A percentile compares a stretch with the other conserved stretches of the same genome.
Evolutionary conservation across 768 basidiomycete genomes (phyloP).

Genomic region (Lentinula sp.): DNA sequence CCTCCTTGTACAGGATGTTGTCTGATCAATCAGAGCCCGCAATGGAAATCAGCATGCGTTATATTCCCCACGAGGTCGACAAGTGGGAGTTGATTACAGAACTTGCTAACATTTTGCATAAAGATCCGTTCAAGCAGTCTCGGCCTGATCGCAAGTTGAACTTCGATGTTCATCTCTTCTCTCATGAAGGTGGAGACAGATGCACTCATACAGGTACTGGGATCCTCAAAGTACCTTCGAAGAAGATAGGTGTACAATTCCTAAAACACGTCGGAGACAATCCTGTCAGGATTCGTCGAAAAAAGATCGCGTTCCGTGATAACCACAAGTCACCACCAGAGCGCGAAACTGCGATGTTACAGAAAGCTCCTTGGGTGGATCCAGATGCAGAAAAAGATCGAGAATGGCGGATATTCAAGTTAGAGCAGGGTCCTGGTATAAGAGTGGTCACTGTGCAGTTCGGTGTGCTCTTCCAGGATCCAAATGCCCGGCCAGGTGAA

Average conservation of each 20-base stretch:
- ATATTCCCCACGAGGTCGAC: constrained; percentile 35
- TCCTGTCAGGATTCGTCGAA: constrained; percentile 34
- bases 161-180: constrained; percentile 53
- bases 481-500: constrained; percentile 17
- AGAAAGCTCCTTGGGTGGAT: constrained; percentile 50
- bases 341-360: constrained; percentile 27
- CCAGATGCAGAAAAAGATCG: constrained; percentile 50
- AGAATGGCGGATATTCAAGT: constrained; percentile 31
- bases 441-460: constrained; percentile 63
- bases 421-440: constrained; percentile 33
- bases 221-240: constrained; percentile 30
- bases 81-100: constrained; percentile 51
- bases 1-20: not conserved
- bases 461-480: constrained; percentile 45
- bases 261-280: constrained; percentile 30
- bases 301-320: constrained; percentile 32
- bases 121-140: constrained; percentile 36
- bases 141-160: constrained; percentile 40
- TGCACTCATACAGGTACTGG: constrained; percentile 52
- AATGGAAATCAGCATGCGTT: constrained; percentile 32
- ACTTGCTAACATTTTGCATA: constrained; percentile 54
- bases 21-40: not conserved
- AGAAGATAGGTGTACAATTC: constrained; percentile 37
- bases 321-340: constrained; percentile 9
- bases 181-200: constrained; percentile 31